phyloP scores from a whole-genome alignment of 805 yeast species.

The Wickerhamomyces hampshirensis region DNA sequence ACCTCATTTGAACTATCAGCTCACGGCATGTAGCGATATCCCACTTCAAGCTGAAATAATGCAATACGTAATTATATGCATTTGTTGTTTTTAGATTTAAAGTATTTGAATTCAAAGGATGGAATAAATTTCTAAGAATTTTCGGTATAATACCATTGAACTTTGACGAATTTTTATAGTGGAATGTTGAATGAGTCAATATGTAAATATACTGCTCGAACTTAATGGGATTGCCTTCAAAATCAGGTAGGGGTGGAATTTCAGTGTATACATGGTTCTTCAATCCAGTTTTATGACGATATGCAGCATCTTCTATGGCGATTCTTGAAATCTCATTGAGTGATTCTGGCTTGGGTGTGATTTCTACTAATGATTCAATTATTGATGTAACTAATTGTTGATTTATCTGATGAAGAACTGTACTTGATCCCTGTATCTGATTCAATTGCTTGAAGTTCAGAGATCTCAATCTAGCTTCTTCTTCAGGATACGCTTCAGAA shows the following conservation, averaged over 20 bases:
- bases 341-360: slow-evolving; percentile 21
- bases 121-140: slow-evolving; percentile 34
- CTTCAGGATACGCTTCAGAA: slow-evolving; percentile 8
- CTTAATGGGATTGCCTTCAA: slow-evolving; percentile 19
- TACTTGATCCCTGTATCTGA: slow-evolving; percentile 5
- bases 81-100: slow-evolving; percentile 26
- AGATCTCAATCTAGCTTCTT: slow-evolving; percentile 15
- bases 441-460: slow-evolving; percentile 5
- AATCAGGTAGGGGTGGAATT: slow-evolving; percentile 32
- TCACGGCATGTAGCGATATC: slow-evolving; percentile 39
- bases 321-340: slow-evolving; percentile 12
- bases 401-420: slow-evolving; percentile 14
- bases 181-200: slow-evolving; percentile 33
- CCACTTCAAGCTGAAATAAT: slow-evolving; percentile 31
- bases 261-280: slow-evolving; percentile 25
- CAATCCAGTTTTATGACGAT: slow-evolving; percentile 4
- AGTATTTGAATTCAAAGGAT: slow-evolving; percentile 32
- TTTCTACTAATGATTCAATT: slow-evolving; percentile 19
- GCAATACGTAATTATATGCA: slow-evolving; percentile 34
- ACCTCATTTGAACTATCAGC: slow-evolving; percentile 35
- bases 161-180: slow-evolving; percentile 31
- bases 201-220: slow-evolving; percentile 32
- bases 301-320: slow-evolving; percentile 3
- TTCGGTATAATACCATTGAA: slow-evolving; percentile 34
- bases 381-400: slow-evolving; percentile 18